Percentiles rank a stretch among this genome's conserved stretches.
Conservation (phyloP, 805 yeast genomes). For the Yamadazyma phyllophila region DNA sequence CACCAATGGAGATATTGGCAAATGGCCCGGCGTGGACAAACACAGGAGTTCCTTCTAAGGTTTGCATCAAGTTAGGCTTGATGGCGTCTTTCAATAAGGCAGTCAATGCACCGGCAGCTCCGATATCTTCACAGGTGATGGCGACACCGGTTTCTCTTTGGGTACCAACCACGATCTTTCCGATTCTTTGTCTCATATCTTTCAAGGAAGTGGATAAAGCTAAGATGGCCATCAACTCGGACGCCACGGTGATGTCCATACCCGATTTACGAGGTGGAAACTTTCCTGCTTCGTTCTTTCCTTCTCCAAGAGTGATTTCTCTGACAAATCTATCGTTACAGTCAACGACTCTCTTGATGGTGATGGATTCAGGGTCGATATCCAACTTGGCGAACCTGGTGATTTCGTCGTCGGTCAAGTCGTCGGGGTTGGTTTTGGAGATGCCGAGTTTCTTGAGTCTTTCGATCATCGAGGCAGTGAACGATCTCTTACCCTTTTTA, state of each 20-base stretch:
- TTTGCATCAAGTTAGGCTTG: constrained; percentile 96
- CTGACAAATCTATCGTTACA: constrained; percentile 90
- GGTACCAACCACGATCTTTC: constrained; percentile 86
- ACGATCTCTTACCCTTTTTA: constrained; percentile 74
- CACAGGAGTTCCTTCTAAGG: constrained; percentile 96
- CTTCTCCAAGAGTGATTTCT: constrained; percentile 86
- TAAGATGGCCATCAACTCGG: constrained; percentile 93
- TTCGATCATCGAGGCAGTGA: constrained; percentile 74
- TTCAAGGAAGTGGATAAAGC: constrained; percentile 75
- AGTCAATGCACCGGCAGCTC: constrained; percentile 93
- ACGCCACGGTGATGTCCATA: constrained; percentile 94
- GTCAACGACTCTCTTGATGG: constrained; percentile 92
- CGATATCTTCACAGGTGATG: constrained; percentile 90
- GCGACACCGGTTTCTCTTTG: constrained; percentile 68
- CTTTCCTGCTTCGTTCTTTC: constrained; percentile 78
- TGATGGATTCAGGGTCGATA: constrained; percentile 85
- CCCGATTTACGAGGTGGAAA: constrained; percentile 84
- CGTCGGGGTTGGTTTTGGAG: constrained; percentile 73
- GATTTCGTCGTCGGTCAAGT: constrained; percentile 74
- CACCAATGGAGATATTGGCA: constrained; percentile 96
- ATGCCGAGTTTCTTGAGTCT: constrained; percentile 83
- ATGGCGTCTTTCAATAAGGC: constrained; percentile 94
- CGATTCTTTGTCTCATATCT: constrained; percentile 86
- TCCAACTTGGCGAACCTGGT: constrained; percentile 75
- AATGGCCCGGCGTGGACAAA: constrained; percentile 98